Evolutionary conservation across 495 filamentous ascomycete species (phyloP).

Genomic region (Cetradonia linearis): DNA sequence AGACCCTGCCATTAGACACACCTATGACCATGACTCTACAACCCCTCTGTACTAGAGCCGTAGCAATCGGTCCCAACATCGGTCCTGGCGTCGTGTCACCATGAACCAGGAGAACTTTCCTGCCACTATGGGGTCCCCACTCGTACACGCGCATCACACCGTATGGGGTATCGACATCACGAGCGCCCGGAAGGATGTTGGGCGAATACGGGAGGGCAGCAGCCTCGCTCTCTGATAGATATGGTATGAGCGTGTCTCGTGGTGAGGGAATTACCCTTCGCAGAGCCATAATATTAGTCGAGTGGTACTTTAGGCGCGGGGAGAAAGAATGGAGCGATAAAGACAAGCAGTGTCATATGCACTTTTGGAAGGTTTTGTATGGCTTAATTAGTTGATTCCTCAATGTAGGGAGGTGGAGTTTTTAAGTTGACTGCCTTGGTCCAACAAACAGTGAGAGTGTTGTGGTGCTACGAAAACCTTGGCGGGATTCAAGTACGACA

Average conservation of each 20-base stretch:
- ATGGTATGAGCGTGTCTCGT: slow-evolving; percentile 34
- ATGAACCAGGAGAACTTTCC: slow-evolving; percentile 74
- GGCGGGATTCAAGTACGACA: too few relatives aligned
- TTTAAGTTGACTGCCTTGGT: too few relatives aligned
- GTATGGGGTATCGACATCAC: slow-evolving; percentile 67
- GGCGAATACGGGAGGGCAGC: slow-evolving; percentile 55
- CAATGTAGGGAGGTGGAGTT: too few relatives aligned
- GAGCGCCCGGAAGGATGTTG: slow-evolving; percentile 59
- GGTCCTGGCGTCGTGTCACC: slow-evolving; percentile 77
- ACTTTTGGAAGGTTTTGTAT: too few relatives aligned
- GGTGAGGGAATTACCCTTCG: slow-evolving; percentile 35
- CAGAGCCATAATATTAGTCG: neutral
- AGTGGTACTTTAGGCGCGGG: neutral
- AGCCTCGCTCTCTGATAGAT: slow-evolving; percentile 37
- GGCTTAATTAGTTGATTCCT: too few relatives aligned
- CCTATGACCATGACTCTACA: slow-evolving; percentile 77
- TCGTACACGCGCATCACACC: slow-evolving; percentile 76
- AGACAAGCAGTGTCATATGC: too few relatives aligned
- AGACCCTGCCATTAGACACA: slow-evolving; percentile 9
- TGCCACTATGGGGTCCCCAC: slow-evolving; percentile 66
- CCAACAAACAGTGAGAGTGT: too few relatives aligned
- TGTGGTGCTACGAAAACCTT: too few relatives aligned
- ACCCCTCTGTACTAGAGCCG: slow-evolving; percentile 56
- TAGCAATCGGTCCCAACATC: slow-evolving; percentile 55
- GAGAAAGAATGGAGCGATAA: too few relatives aligned